These are phyloP conservation scores for Rugosomyces carneus DNA, from an alignment of 1,284 basidiomycete genomes.

Conservation along the genomic window DNA sequence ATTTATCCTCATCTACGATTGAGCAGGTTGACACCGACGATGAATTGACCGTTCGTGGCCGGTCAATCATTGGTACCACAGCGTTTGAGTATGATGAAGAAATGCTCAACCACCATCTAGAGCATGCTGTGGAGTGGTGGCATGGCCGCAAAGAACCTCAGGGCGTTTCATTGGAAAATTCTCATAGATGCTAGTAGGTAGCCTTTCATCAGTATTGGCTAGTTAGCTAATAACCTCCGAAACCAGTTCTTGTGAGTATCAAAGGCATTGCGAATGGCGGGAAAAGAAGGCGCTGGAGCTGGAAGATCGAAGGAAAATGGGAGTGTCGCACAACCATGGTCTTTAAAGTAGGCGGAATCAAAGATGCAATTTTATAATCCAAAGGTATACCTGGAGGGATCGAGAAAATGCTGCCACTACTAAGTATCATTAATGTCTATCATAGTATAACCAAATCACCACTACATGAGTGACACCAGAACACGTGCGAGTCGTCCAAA, in stretches of 20 bases:
- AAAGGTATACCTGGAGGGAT: too few species aligned
- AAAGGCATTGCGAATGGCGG: conserved; percentile 79
- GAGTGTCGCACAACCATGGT: neutral
- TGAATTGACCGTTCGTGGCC: conserved; percentile 13
- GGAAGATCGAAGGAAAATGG: neutral
- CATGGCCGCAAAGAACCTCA: conserved; percentile 55
- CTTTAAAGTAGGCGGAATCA: too few species aligned
- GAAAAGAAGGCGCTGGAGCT: conserved; percentile 54
- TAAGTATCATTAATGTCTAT: conserved; percentile 13
- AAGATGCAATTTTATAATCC: too few species aligned
- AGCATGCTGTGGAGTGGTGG: conserved; percentile 68
- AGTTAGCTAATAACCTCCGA: neutral
- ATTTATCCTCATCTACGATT: neutral
- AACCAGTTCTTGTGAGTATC: conserved; percentile 73
- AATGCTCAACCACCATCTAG: conserved; percentile 54
- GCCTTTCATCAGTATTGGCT: conserved; percentile 1
- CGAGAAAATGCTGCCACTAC: neutral
- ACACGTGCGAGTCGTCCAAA: conserved; percentile 76
- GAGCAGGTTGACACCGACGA: neutral
- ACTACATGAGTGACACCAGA: conserved; percentile 77
- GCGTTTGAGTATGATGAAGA: conserved; percentile 52
- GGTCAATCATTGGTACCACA: conserved; percentile 61
- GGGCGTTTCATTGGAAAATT: conserved; percentile 62
- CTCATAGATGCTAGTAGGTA: conserved; percentile 65
- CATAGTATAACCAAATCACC: conserved; percentile 75